Evolutionary conservation across 2,329 filamentous ascomycete species (phyloP).

Genomic region (Plectosphaerella plurivora): DNA sequence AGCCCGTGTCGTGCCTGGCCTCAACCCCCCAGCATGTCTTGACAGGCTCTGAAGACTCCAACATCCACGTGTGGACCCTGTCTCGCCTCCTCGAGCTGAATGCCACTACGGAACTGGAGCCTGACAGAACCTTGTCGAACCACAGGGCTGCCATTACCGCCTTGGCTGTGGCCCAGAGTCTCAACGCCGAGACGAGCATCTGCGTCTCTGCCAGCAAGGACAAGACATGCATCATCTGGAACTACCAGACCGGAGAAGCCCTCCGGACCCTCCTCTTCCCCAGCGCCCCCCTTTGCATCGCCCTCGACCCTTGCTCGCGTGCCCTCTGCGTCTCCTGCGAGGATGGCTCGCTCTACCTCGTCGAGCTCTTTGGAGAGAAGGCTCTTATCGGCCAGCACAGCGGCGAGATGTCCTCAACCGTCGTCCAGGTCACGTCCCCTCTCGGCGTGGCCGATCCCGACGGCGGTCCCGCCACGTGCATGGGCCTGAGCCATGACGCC

Average conservation of each 20-base stretch:
- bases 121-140: slow-evolving; percentile 71
- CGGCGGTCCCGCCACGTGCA: slow-evolving; percentile 60
- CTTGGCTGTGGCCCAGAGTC: slow-evolving; percentile 59
- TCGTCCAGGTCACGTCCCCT: slow-evolving; percentile 49
- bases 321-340: slow-evolving; percentile 78
- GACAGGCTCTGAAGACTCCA: slow-evolving; percentile 80
- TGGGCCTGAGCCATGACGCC: slow-evolving; percentile 78
- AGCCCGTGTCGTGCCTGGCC: slow-evolving; percentile 72
- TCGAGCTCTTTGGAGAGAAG: slow-evolving; percentile 64
- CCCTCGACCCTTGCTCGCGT: slow-evolving; percentile 77
- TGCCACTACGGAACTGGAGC: slow-evolving; percentile 55
- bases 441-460: slow-evolving; percentile 57
- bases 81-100: slow-evolving; percentile 63
- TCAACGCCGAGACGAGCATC: slow-evolving; percentile 67
- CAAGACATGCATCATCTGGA: slow-evolving; percentile 89
- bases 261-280: slow-evolving; percentile 81
- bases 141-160: slow-evolving; percentile 72
- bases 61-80: slow-evolving; percentile 88
- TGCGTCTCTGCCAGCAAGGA: slow-evolving; percentile 81
- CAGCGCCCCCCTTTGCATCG: slow-evolving; percentile 64
- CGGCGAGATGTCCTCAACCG: slow-evolving; percentile 50
- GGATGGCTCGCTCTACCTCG: slow-evolving; percentile 72
- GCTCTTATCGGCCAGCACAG: slow-evolving; percentile 49
- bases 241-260: slow-evolving; percentile 73
- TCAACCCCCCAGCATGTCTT: slow-evolving; percentile 69